Percentiles rank a stretch among this genome's conserved stretches.
Evolutionary conservation across 495 filamentous ascomycete species (phyloP).

Genomic region (Aeminium ludgeri): DNA sequence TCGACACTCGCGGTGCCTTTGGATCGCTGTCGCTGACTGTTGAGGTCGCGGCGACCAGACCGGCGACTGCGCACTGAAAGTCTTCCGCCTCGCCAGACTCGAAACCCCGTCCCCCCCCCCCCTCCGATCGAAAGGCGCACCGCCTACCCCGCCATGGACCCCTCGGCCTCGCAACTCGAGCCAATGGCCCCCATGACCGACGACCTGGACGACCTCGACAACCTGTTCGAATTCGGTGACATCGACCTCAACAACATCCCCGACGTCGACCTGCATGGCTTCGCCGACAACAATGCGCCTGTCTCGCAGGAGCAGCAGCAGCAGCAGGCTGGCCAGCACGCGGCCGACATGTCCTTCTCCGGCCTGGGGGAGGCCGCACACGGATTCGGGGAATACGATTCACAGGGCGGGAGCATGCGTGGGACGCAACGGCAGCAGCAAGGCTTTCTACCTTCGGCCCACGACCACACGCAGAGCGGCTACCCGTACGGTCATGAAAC

Average conservation of each 20-base stretch:
- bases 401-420: conserved; percentile 2
- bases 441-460: too few species aligned
- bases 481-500: conserved; percentile 5
- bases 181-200: conserved; percentile 8
- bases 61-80: too few species aligned
- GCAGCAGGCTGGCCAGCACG: background rate
- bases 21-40: too few species aligned
- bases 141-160: conserved; percentile 4
- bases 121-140: too few species aligned
- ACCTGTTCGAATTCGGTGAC: conserved; percentile 16
- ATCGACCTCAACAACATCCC: conserved; percentile 15
- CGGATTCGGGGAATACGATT: conserved; percentile 9
- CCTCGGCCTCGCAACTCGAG: conserved; percentile 8
- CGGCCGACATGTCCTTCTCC: background rate
- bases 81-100: too few species aligned
- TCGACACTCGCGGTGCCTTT: too few species aligned
- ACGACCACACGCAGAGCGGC: background rate
- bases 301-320: conserved; percentile 7
- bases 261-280: background rate
- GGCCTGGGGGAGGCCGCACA: conserved; percentile 5
- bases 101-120: too few species aligned
- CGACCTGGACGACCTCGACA: conserved; percentile 14
- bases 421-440: background rate
- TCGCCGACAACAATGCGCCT: too few species aligned
- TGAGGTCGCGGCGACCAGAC: too few species aligned